A percentile compares a stretch with the other conserved stretches of the same genome.
These are phyloP conservation scores for Phalaenopsis equestris DNA, from an alignment of 106 monocot genomes.

Conservation along the genomic window DNA sequence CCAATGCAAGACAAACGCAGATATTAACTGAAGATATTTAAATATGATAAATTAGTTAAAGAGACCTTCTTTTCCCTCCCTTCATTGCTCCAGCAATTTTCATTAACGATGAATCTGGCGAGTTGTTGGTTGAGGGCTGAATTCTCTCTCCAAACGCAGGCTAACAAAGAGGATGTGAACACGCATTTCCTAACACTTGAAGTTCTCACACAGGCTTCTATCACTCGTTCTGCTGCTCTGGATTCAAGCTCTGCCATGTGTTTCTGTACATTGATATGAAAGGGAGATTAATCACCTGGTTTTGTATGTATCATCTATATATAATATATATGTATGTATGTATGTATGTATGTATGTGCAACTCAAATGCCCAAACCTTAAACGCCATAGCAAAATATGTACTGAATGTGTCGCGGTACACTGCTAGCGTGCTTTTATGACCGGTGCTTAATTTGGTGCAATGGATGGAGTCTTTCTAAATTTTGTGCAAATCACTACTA, in stretches of 20 bases:
- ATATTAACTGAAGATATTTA: not conserved
- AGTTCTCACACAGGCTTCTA: conserved; percentile 62
- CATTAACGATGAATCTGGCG: conserved; percentile 33
- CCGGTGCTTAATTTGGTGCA: too few species aligned
- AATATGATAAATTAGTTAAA: not conserved
- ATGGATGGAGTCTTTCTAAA: too few species aligned
- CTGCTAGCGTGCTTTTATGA: too few species aligned
- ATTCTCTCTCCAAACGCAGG: conserved; percentile 59
- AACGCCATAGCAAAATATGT: too few species aligned
- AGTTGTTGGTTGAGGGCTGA: conserved; percentile 7
- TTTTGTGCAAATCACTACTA: too few species aligned
- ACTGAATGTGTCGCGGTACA: too few species aligned
- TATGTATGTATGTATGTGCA: too few species aligned
- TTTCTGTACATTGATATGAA: conserved; percentile 31
- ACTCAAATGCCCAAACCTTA: too few species aligned
- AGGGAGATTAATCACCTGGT: not conserved
- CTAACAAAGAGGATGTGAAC: conserved; percentile 82
- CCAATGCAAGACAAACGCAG: not conserved
- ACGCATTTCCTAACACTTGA: conserved; percentile 58
- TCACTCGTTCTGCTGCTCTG: conserved; percentile 40
- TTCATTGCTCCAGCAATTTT: conserved; percentile 82
- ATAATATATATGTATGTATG: too few species aligned
- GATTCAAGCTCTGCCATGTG: conserved; percentile 75
- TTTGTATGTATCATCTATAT: too few species aligned
- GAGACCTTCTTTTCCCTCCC: conserved; percentile 60